Base-by-base conservation (phyloP, 2,329 filamentous ascomycete genomes). In the Thermothelomyces thermophilus region DNA sequence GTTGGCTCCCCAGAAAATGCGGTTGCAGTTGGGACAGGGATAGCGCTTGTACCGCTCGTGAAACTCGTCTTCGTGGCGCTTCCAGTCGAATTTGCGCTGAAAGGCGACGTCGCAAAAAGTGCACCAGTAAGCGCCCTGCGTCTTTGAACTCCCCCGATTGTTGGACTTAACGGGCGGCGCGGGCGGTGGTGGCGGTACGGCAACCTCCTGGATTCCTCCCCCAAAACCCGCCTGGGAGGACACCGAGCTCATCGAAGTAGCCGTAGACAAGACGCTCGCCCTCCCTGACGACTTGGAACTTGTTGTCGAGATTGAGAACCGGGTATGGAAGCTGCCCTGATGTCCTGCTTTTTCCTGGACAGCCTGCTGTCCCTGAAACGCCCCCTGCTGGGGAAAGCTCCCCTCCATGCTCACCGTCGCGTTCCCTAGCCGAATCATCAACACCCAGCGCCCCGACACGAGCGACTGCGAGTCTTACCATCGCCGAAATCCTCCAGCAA, bases 21-120 rank as follows among this genome's bases (percentile, higher is more conserved):
- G 78, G 64, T 83, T 83, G 66, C 82, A 85, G 56, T 82, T 80
- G 5, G 81, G 80, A 59, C 81, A 84, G 11, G 80, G 79, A 63
- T 83, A 84, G 61, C 82, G 83, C 55, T 81, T 77, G 70, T 79
- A 79, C 48, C 82, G 78, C 69, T 84, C 81, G 65, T 84, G 81
- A 60, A 84, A 83, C 64, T 83, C 80, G 58, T 84, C 81, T 62
- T 85, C 80, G 64, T 86, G 82, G 28, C 79, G 75, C 64, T 83
- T 83, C 82, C 78, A 86, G 63, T 84, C 80, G 55, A 82, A 82
- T 62, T 84, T 84, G 56, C 80, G 75, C 68, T 82, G 81, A 61
- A 84, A 82, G 40, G 79, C 81, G 42, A 82, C 82, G 63, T 84
- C 80, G 64, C 73, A 78, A 16, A 73, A 75, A 4, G 75, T 78